Base-by-base conservation (phyloP, 805 yeast genomes). In the Wickerhamia fluorescens region DNA sequence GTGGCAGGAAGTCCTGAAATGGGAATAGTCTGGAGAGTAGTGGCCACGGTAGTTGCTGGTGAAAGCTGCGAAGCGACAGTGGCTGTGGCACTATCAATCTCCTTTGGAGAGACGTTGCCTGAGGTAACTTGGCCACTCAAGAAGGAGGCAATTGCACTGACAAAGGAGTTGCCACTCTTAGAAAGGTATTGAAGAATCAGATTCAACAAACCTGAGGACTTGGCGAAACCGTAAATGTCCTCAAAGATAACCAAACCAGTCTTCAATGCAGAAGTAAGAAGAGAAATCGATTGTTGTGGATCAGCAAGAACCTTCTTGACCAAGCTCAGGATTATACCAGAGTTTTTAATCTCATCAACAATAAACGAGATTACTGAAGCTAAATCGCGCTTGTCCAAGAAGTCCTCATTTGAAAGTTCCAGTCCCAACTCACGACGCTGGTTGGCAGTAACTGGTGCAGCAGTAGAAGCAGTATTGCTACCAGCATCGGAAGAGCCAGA, bases 141-240 rank as follows among this genome's bases (percentile, higher is more conserved):
- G 51, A 57, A 47, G 20, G 33, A 16, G 20, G 56, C 55, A 27
- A 55, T 28, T 10, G 43, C 45, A 20, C 41, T 31, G 22, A 38
- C 43, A 36, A 43, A 44, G 17, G 47, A 39, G 23, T 50, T 44
- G 35, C 61, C 65, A 43, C 47, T 44, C 25, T 29, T 23, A 14
- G 38, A 36, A 24, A 57, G 30, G 45, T 41, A 54, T 20, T 32
- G 23, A 24, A 60, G 38, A 28, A 48, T 54, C 4, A 43, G 23
- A 30, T 38, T 36, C 41, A 60, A 51, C 16, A 61, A 21, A 36
- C 68, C 68, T 9, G 53, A 46, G 12, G 41, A 32, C 45, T 60
- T 55, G 35, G 65, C 56, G 65, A 65, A 62, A 23, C 22, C 19
- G 50, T 44, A 57, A 21, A 60, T 33, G 26, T 61, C 66, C 47